Evolutionary conservation across 148 eudicot species (phyloP).

Genomic region (Selenicereus undatus): DNA sequence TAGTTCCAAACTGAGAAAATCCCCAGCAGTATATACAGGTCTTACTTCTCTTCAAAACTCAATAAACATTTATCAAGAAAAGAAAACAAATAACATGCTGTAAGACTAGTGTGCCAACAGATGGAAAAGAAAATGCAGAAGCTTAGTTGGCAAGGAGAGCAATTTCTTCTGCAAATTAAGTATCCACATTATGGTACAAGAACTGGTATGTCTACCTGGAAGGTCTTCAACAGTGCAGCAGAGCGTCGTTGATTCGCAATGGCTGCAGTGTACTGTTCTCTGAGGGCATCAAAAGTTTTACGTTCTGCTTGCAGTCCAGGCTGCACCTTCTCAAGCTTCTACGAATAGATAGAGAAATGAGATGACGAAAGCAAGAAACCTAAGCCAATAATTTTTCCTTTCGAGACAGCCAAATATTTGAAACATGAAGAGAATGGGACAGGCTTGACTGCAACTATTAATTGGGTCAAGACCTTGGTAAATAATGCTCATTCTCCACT

Average conservation of each 20-base stretch:
- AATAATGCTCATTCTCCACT: not conserved
- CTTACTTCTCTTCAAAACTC: not conserved
- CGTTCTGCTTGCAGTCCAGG: conserved; percentile 38
- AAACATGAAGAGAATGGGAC: not conserved
- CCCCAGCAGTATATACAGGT: not conserved
- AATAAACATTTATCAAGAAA: not conserved
- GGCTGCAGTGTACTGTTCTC: conserved; percentile 47
- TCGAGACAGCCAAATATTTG: not conserved
- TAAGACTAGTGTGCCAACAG: too few species aligned
- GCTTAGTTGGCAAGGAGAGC: not conserved
- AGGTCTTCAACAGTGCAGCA: conserved; percentile 41
- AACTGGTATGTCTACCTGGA: conserved; percentile 36
- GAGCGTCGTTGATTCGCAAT: conserved; percentile 45
- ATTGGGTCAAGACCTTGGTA: not conserved
- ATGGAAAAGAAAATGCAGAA: not conserved
- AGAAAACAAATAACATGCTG: not conserved
- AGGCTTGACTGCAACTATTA: not conserved
- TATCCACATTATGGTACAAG: not conserved
- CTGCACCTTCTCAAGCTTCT: conserved; percentile 62
- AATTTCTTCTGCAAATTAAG: not conserved
- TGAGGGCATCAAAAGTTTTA: conserved; percentile 40
- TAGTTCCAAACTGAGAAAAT: not conserved
- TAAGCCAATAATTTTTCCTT: too few species aligned
- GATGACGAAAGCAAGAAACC: not conserved
- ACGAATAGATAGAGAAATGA: conserved; percentile 8